phyloP scores from a whole-genome alignment of 1,139 yeast species.

The Taphrina wiesneri region DNA sequence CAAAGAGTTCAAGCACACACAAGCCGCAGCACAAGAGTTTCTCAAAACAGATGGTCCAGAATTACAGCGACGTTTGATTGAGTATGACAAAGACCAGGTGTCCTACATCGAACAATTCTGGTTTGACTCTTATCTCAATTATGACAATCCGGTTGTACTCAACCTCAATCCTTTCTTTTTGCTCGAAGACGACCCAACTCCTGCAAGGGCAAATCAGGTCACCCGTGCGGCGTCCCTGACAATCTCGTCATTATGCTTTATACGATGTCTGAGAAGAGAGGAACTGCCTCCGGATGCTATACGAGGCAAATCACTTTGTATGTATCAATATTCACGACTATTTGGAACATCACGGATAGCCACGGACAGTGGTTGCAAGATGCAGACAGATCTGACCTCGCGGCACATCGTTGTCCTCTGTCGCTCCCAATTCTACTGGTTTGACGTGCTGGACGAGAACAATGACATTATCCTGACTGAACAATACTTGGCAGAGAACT shows the following conservation, averaged over 20 bases:
- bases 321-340: constrained; percentile 83
- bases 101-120: constrained; percentile 90
- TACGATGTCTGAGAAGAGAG: constrained; percentile 72
- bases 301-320: constrained; percentile 71
- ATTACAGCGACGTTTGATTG: constrained; percentile 63
- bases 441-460: constrained; percentile 75
- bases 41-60: constrained; percentile 60
- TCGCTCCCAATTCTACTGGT: constrained; percentile 90
- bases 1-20: constrained; percentile 63
- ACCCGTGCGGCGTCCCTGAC: constrained; percentile 82
- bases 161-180: constrained; percentile 85
- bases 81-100: constrained; percentile 63
- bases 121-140: constrained; percentile 83
- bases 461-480: constrained; percentile 71
- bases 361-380: constrained; percentile 72
- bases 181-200: constrained; percentile 87
- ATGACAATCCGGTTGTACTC: constrained; percentile 81
- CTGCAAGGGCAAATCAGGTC: constrained; percentile 68
- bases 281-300: constrained; percentile 73
- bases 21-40: constrained; percentile 61
- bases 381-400: constrained; percentile 75
- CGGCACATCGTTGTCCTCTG: constrained; percentile 82
- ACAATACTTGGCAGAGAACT: constrained; percentile 71
- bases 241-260: constrained; percentile 72
- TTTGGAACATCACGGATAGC: constrained; percentile 89